These are phyloP conservation scores for Parathielavia hyrcaniae DNA, from an alignment of 495 filamentous ascomycete genomes.

Conservation along the genomic window DNA sequence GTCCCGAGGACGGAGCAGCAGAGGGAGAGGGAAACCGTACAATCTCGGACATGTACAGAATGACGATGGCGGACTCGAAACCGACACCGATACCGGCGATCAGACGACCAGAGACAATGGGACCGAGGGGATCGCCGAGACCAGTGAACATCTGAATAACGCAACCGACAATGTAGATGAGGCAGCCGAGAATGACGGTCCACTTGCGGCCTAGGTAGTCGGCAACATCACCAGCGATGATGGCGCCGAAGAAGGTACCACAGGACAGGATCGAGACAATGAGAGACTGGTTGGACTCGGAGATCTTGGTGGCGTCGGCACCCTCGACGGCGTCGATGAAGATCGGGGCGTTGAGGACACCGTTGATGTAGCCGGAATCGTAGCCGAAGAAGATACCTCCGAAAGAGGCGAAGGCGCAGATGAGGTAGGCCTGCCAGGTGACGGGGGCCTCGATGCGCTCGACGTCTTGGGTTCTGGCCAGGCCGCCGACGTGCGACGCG, in stretches of 20 bases:
- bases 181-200: slow-evolving; percentile 61
- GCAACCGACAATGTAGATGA: slow-evolving; percentile 58
- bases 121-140: slow-evolving; percentile 34
- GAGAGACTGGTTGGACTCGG: slow-evolving; percentile 47
- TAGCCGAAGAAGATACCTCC: slow-evolving; percentile 65
- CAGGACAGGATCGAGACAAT: slow-evolving; percentile 69
- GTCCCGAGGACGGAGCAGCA: no score
- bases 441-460: slow-evolving; percentile 58
- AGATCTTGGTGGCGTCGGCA: slow-evolving; percentile 22
- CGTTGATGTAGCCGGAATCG: slow-evolving; percentile 60
- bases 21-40: slow-evolving; percentile 26
- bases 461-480: slow-evolving; percentile 34
- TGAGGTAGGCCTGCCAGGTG: slow-evolving; percentile 59
- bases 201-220: slow-evolving; percentile 62
- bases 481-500: slow-evolving; percentile 17
- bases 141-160: slow-evolving; percentile 53
- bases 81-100: slow-evolving; percentile 69
- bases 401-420: slow-evolving; percentile 65
- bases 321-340: slow-evolving; percentile 45
- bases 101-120: slow-evolving; percentile 64
- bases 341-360: slow-evolving; percentile 49
- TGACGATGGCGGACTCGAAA: slow-evolving; percentile 67
- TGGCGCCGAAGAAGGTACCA: slow-evolving; percentile 70
- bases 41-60: slow-evolving; percentile 71
- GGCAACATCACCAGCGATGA: slow-evolving; percentile 63